Evolutionary conservation across 257 asterid genomes (phyloP).

Genomic region (Nyctanthes arbortristis): DNA sequence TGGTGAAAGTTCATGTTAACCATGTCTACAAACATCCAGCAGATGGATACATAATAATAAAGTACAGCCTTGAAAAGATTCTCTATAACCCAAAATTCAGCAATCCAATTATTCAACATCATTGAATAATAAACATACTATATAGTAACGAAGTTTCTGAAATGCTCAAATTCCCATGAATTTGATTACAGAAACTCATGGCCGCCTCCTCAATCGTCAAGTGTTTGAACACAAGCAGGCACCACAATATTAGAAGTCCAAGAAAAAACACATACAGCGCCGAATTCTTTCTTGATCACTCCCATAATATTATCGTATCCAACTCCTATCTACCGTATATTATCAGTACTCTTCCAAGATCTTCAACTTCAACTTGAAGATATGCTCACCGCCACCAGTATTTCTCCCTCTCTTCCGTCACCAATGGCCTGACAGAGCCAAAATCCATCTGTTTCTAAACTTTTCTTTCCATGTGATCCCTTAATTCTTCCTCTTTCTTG

Average conservation of each 20-base stretch:
- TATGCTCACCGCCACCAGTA: constrained; percentile 50
- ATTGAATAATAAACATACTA: too few relatives aligned
- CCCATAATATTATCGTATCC: not conserved
- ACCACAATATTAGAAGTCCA: constrained; percentile 29
- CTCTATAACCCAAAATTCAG: too few relatives aligned
- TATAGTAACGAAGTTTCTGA: not conserved
- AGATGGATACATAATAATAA: too few relatives aligned
- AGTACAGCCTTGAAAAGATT: too few relatives aligned
- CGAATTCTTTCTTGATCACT: not conserved
- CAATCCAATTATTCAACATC: too few relatives aligned
- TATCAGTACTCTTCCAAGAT: too few relatives aligned
- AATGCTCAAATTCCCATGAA: constrained; percentile 19
- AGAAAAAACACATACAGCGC: too few relatives aligned
- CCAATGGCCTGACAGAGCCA: constrained; percentile 65
- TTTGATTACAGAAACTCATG: not conserved
- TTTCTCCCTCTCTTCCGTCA: constrained; percentile 51
- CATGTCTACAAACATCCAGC: too few relatives aligned
- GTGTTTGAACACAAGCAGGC: constrained; percentile 9
- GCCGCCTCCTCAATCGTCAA: constrained; percentile 2
- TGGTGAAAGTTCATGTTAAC: too few relatives aligned
- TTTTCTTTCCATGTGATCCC: constrained; percentile 21
- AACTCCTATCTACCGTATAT: too few relatives aligned
- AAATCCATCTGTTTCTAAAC: constrained; percentile 29
- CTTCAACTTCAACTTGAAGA: too few relatives aligned
- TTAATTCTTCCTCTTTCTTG: too few relatives aligned